Evolutionary conservation across 1,139 yeast genomes (phyloP), one percentile per base, ranked within the genome.

Genomic region (Pichia sp.): DNA sequence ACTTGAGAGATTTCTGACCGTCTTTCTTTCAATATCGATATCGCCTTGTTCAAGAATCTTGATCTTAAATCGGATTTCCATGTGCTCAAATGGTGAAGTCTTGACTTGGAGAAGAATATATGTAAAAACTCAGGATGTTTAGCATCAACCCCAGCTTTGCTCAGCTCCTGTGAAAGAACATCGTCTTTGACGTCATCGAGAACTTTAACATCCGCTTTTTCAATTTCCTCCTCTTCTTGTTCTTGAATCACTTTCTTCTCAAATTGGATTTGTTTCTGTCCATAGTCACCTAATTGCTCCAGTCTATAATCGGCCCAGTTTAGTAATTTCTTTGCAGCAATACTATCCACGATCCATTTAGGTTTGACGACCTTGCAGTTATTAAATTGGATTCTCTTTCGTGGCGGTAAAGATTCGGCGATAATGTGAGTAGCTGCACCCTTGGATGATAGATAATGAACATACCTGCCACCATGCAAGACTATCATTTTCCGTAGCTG

Each of bases 1-100:
- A 4, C 10, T 24, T 31, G 12, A 4, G 6, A 10, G 11, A 32
- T 19, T 14, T 6, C 11, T 9, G 21, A 24, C 18, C 28, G 19
- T 15, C 56, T 44, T 17, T 53, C 45, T 37, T 39, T 42, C 1
- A 58, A 46, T 8, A 58, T 58, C 4, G 59, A 54, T 0, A 73
- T 57, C 4, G 81, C 75, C 45, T 62, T 65, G 21, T 70, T 63
- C 44, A 81, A 69, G 54, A 85, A 87, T 36, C 76, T 75, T 2
- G 80, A 72, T 44, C 89, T 72, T 21, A 93, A 69, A 42, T 84
- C 88, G 0, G 90, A 77, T 62, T 90, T 91, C 96, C 96, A 89
- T 4, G 81, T 74, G 55, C 96, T 85, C 42, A 93, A 69, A 63
- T 89, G 96, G 60, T 93, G 99, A 27, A 93, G 69, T 49, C 99